Evolutionary conservation across 2,329 filamentous ascomycete genomes (phyloP).

Genomic region (Xylaria polymorpha): DNA sequence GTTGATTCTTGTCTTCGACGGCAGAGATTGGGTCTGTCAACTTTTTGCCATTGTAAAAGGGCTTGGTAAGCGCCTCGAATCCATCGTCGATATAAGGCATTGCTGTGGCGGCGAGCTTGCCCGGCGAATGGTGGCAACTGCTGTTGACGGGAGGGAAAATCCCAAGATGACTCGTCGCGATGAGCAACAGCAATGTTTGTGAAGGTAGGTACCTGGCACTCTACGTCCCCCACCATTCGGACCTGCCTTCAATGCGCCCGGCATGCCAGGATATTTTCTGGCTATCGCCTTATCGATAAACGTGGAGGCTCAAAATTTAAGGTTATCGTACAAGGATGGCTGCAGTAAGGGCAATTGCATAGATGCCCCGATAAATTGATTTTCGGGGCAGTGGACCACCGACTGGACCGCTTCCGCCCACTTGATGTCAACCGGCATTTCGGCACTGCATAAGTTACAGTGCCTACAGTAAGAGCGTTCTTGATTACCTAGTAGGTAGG

Average conservation of each 20-base stretch:
- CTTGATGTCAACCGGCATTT: not conserved
- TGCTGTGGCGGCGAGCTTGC: slow-evolving; percentile 46
- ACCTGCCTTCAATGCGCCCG: not conserved
- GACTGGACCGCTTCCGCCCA: not conserved
- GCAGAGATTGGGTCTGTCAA: slow-evolving; percentile 73
- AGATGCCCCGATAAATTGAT: slow-evolving; percentile 38
- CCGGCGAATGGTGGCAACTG: slow-evolving; percentile 28
- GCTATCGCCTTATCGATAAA: slow-evolving; percentile 41
- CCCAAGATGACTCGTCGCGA: slow-evolving; percentile 27
- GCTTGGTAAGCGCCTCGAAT: slow-evolving; percentile 74
- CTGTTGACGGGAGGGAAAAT: slow-evolving; percentile 27
- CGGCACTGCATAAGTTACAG: not conserved
- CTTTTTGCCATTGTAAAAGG: slow-evolving; percentile 76
- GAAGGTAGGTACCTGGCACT: not conserved
- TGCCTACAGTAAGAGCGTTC: too few species aligned
- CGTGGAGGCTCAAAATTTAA: slow-evolving; percentile 40
- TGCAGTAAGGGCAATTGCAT: slow-evolving; percentile 15
- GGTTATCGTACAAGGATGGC: slow-evolving; percentile 35
- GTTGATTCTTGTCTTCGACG: slow-evolving; percentile 91
- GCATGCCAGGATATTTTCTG: slow-evolving; percentile 23
- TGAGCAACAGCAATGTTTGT: slow-evolving; percentile 9
- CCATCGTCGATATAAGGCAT: slow-evolving; percentile 70
- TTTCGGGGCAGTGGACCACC: slow-evolving; percentile 15
- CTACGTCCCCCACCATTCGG: slow-evolving; percentile 36
- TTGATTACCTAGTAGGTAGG: not conserved